Evolutionary conservation across 352 stramenopile genomes (phyloP), one percentile per base, ranked within the genome.

Genomic region (Globisporangium cystogenes): DNA sequence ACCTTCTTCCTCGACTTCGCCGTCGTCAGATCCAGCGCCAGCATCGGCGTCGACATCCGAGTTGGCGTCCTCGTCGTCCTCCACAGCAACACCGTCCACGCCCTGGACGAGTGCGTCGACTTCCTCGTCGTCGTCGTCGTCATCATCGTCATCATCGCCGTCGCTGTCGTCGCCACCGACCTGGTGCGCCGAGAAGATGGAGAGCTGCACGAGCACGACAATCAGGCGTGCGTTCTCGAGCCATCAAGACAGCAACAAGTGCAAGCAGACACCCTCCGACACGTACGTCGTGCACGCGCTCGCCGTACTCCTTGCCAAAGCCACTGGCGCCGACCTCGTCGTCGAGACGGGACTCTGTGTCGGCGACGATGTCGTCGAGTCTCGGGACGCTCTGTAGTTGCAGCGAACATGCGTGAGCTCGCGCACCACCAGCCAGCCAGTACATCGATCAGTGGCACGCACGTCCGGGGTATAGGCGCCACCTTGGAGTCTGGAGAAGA

Each of bases 401-500:
- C 16, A 35, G 15, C 35, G 57, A 55, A 15, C 42, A 16, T 29
- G 16, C 26, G 48, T 24, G 33, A 59, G 51, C 51, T 52, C 46
- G 41, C 56, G 24, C 31, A 55, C 33, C 15, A 26, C 20, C 59
- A 1, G 14, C n/a, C n/a, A n/a, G n/a, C n/a, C n/a, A n/a, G n/a
- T n/a, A n/a, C 5, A 0, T 8, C 7, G 31, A 57, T 35, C 7
- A 60, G 62, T 23, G 63, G 59, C 53, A 87, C 88, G 65, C 83
- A 97, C 81, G 66, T 97, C 68, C 48, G 84, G 85, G 11, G 72
- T 80, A 65, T 93, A 95, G 20, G 85, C 76, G 33, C 81, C 85
- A 44, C 79, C 77, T 60, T 93, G 83, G 15, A 93, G 64, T 35
- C 83, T 73, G 26, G 85, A 95, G 52, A 98, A 98, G 67, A 98